Percentiles rank a stretch among this genome's conserved stretches.
These are phyloP conservation scores for Ustanciosporium gigantosporum DNA, from an alignment of 1,284 basidiomycete species.

Conservation along the genomic window DNA sequence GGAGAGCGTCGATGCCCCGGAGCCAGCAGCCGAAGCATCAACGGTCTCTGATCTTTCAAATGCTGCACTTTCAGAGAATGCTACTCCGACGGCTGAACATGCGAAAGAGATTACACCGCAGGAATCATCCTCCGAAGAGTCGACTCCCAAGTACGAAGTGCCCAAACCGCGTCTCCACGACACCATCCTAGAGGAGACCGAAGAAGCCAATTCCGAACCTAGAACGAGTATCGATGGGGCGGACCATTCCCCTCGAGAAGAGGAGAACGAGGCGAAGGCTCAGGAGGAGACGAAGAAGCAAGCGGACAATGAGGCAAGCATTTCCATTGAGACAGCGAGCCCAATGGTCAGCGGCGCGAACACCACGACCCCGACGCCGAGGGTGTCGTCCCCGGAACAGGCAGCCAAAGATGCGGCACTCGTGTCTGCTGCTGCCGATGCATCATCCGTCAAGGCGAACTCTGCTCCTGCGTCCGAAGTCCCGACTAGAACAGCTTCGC, in stretches of 20 bases:
- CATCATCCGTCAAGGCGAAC: conserved; percentile 9
- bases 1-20: conserved; percentile 11
- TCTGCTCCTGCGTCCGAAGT: conserved; percentile 30
- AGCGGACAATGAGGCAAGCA: too few species aligned
- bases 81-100: neutral
- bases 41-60: too few species aligned
- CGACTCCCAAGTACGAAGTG: conserved; percentile 22
- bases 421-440: too few species aligned
- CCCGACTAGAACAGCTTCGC: conserved; percentile 24
- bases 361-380: conserved; percentile 31
- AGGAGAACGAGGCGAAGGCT: too few species aligned
- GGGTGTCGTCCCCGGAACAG: conserved; percentile 21
- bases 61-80: neutral
- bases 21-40: too few species aligned
- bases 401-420: neutral
- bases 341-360: conserved; percentile 27
- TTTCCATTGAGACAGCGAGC: too few species aligned
- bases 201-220: conserved; percentile 34
- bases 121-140: conserved; percentile 8
- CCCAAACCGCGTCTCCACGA: conserved; percentile 14
- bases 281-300: too few species aligned
- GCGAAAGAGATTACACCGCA: neutral
- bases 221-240: too few species aligned
- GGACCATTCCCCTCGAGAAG: too few species aligned
- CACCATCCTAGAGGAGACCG: conserved; percentile 30